phyloP scores from a whole-genome alignment of 257 asterid species.

The Marsdenia floribunda region DNA sequence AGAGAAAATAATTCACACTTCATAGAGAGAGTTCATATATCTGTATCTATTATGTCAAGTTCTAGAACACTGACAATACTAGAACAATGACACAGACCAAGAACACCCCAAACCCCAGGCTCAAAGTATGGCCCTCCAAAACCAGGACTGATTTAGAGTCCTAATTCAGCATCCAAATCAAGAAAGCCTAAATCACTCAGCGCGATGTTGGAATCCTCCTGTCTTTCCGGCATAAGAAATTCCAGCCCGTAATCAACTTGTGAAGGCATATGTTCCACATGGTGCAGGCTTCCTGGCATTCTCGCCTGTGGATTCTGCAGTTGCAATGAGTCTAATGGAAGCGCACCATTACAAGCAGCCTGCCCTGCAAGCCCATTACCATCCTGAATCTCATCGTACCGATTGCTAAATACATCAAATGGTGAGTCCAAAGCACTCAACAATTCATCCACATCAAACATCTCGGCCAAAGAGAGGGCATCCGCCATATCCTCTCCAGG shows the following conservation, averaged over 20 bases:
- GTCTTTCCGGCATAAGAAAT: constrained; percentile 57
- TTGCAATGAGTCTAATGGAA: constrained; percentile 6
- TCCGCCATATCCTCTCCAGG: constrained; percentile 15
- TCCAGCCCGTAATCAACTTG: constrained; percentile 40
- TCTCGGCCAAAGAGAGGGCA: constrained; percentile 26
- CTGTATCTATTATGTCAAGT: not conserved
- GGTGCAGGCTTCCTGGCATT: constrained; percentile 2
- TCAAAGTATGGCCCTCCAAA: not conserved
- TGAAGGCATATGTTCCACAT: constrained; percentile 10
- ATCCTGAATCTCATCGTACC: not conserved
- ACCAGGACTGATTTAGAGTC: constrained; percentile 4
- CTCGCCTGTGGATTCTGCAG: constrained; percentile 11
- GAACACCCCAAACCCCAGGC: no score
- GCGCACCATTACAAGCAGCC: not conserved
- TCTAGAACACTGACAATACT: not conserved
- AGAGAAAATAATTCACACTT: not conserved
- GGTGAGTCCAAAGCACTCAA: constrained; percentile 31
- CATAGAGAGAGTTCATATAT: not conserved
- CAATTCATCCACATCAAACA: constrained; percentile 59
- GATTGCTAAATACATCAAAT: not conserved
- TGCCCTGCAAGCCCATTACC: not conserved
- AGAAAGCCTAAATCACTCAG: constrained; percentile 32
- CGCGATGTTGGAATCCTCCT: constrained; percentile 40
- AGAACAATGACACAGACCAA: not conserved
- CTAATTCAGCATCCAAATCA: constrained; percentile 33